phyloP scores from a whole-genome alignment of 495 filamentous ascomycete species.

The Daldinia grandis region DNA sequence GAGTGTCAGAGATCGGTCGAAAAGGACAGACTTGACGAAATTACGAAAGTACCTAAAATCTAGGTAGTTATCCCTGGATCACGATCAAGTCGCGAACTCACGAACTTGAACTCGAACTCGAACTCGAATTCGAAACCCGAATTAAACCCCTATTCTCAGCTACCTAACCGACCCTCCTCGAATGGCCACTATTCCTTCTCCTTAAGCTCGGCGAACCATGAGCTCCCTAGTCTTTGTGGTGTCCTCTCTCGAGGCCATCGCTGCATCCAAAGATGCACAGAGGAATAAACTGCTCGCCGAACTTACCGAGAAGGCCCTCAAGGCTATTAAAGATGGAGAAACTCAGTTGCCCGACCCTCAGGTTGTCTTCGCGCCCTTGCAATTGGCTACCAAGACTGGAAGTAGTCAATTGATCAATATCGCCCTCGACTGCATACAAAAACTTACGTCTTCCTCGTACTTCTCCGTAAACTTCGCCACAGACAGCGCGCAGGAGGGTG shows the following conservation, averaged over 20 bases:
- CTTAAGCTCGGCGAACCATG: conserved; percentile 64
- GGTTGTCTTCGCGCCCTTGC: conserved; percentile 87
- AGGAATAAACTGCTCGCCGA: conserved; percentile 82
- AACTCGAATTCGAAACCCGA: neutral
- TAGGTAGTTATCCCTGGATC: conserved; percentile 4
- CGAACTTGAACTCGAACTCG: conserved; percentile 1
- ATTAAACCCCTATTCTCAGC: conserved; percentile 4
- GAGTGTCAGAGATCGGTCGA: neutral
- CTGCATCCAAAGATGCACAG: conserved; percentile 84
- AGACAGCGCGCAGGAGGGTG: conserved; percentile 52
- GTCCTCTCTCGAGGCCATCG: conserved; percentile 89
- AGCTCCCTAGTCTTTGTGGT: conserved; percentile 96
- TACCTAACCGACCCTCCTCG: conserved; percentile 34
- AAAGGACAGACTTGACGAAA: conserved; percentile 29
- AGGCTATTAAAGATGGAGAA: conserved; percentile 80
- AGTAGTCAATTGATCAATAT: conserved; percentile 86
- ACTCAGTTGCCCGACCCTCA: conserved; percentile 80
- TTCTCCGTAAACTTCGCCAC: conserved; percentile 77
- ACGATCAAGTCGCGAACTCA: conserved; percentile 2
- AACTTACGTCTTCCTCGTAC: conserved; percentile 97
- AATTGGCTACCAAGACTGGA: conserved; percentile 83
- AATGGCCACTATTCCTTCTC: conserved; percentile 50
- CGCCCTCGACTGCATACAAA: conserved; percentile 96
- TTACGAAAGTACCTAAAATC: neutral
- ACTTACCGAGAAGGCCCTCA: conserved; percentile 78